phyloP scores from a whole-genome alignment of 139 green algal genomes.

The Raphidocelis subcapitata region DNA sequence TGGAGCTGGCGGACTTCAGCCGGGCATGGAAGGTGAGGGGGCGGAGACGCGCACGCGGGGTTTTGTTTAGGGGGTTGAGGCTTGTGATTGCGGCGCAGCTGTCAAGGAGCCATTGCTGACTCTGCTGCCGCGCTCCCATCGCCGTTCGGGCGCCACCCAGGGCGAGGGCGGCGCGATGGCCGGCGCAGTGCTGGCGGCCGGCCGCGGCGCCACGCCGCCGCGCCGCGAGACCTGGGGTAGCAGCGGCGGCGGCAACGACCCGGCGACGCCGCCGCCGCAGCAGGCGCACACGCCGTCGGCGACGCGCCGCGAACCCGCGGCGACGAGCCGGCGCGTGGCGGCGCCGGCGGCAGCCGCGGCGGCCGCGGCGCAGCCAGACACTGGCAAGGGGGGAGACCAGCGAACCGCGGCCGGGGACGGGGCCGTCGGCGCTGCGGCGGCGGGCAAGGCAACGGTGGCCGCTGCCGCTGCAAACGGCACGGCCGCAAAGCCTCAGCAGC shows the following conservation, averaged over 20 bases:
- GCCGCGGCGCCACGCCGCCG: constrained; percentile 23
- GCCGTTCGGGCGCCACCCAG: constrained; percentile 16
- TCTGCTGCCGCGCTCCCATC: background rate
- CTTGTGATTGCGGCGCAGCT: too few relatives aligned
- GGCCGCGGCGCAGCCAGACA: too few relatives aligned
- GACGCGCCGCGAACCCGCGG: constrained; percentile 40
- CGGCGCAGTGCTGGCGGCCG: constrained; percentile 58
- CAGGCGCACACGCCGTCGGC: constrained; percentile 38
- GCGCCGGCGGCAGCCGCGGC: constrained; percentile 3
- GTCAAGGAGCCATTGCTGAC: too few relatives aligned
- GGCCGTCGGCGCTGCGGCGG: too few relatives aligned
- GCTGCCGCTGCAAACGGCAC: background rate
- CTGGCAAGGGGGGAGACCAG: too few relatives aligned
- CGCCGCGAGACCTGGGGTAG: constrained; percentile 13
- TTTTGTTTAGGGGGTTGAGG: too few relatives aligned
- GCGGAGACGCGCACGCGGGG: too few relatives aligned
- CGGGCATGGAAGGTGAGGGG: constrained; percentile 47
- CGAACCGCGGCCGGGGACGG: too few relatives aligned
- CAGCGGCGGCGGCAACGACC: constrained; percentile 5
- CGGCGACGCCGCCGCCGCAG: constrained; percentile 26
- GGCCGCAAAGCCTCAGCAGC: background rate
- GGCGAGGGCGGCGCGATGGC: constrained; percentile 63
- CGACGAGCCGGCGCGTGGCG: constrained; percentile 12
- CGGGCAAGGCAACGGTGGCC: too few relatives aligned
- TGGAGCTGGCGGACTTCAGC: constrained; percentile 48